Conservation (phyloP, 2,329 filamentous ascomycete genomes). For the Aspergillus ibericus region DNA sequence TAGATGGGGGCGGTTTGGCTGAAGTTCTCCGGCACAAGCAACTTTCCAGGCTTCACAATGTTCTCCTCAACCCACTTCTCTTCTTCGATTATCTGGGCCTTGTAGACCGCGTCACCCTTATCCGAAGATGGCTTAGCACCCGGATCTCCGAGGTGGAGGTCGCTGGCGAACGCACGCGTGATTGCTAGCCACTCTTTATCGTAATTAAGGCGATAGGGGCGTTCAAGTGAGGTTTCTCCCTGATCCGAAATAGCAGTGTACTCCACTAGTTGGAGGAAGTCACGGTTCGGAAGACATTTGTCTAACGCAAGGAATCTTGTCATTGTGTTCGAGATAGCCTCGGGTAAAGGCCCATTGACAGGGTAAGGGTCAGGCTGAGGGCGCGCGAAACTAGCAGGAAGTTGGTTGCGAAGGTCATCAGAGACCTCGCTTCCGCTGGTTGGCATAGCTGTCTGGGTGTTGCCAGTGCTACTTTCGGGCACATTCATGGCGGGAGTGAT, state of each 20-base stretch:
- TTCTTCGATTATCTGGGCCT: constrained; percentile 66
- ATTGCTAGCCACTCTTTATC: constrained; percentile 97
- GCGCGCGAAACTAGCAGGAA: constrained; percentile 71
- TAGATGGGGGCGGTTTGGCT: constrained; percentile 71
- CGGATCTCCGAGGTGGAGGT: constrained; percentile 64
- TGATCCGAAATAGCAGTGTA: constrained; percentile 53
- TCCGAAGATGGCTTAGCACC: constrained; percentile 57
- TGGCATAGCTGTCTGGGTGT: background rate
- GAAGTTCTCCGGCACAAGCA: constrained; percentile 78
- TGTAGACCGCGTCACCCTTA: constrained; percentile 68
- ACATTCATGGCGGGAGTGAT: background rate
- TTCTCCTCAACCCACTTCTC: constrained; percentile 79
- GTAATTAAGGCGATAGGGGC: constrained; percentile 68
- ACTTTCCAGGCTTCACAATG: constrained; percentile 60
- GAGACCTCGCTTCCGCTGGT: constrained; percentile 47
- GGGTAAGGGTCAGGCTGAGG: constrained; percentile 37
- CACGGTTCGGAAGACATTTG: constrained; percentile 77
- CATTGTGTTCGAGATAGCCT: constrained; percentile 71
- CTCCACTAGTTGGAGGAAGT: constrained; percentile 79
- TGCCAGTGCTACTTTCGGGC: background rate
- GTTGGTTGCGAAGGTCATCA: constrained; percentile 67
- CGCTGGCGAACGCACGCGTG: constrained; percentile 72
- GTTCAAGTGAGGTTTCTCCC: constrained; percentile 20
- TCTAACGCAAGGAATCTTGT: constrained; percentile 88
- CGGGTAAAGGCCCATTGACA: constrained; percentile 65